These are phyloP conservation scores for Colletotrichum phormii DNA, from an alignment of 2,329 filamentous ascomycete species.

Conservation along the genomic window DNA sequence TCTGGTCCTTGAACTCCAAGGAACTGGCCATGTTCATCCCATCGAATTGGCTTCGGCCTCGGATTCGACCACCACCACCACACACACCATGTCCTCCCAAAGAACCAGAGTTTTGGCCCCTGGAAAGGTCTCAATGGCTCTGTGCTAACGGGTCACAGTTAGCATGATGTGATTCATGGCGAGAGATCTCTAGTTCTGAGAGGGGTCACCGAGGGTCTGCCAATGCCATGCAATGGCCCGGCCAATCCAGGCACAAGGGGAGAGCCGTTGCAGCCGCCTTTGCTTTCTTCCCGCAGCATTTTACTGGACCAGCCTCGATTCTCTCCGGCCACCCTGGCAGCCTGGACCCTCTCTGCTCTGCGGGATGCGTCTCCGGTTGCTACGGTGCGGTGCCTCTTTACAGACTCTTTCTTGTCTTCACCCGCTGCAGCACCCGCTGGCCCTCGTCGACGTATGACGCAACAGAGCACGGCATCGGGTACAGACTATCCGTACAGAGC, in stretches of 20 bases:
- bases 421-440: background rate
- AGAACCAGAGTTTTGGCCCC: background rate
- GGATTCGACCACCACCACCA: background rate
- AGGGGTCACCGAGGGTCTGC: background rate
- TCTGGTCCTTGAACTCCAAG: background rate
- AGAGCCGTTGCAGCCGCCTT: conserved; percentile 28
- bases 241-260: conserved; percentile 26
- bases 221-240: conserved; percentile 17
- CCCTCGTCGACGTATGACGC: conserved; percentile 31
- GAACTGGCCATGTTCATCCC: background rate
- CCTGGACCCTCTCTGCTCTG: background rate
- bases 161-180: conserved; percentile 15
- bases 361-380: background rate
- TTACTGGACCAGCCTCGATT: background rate
- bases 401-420: background rate
- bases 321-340: background rate
- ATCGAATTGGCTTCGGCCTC: conserved; percentile 10
- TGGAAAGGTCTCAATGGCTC: background rate
- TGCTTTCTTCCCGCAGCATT: background rate
- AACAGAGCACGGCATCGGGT: conserved; percentile 33
- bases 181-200: background rate
- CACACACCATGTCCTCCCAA: background rate
- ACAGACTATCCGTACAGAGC: background rate
- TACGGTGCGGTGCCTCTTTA: background rate
- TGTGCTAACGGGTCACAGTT: background rate